phyloP scores from a whole-genome alignment of 2,329 filamentous ascomycete genomes.

The Fonsecaea monophora region DNA sequence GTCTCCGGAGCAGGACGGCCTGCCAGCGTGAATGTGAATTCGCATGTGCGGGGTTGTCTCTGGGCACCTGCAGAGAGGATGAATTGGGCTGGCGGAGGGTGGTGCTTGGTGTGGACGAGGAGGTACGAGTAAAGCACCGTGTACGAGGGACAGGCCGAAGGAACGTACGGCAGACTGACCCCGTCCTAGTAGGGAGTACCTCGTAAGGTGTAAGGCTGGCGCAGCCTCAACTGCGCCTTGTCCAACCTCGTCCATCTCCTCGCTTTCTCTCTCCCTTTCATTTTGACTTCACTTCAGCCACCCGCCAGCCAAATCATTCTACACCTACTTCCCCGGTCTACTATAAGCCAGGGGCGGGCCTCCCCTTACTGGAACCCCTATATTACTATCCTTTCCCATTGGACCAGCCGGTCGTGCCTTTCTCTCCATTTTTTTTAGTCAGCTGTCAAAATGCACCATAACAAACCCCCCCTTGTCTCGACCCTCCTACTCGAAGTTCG shows the following conservation, averaged over 20 bases:
- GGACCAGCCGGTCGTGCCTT: not conserved
- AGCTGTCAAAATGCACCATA: not conserved
- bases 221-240: not conserved
- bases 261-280: not conserved
- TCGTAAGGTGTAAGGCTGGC: not conserved
- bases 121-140: too few relatives aligned
- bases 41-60: not conserved
- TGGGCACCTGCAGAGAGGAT: not conserved
- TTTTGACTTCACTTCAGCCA: not conserved
- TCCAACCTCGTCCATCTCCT: not conserved
- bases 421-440: not conserved
- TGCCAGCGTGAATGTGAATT: not conserved
- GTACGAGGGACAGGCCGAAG: too few relatives aligned
- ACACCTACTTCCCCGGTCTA: not conserved
- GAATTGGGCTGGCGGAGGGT: not conserved
- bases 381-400: not conserved
- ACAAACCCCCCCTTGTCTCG: not conserved
- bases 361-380: not conserved
- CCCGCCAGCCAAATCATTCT: not conserved
- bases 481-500: not conserved
- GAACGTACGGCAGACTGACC: too few relatives aligned
- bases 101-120: too few relatives aligned
- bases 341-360: not conserved
- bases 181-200: too few relatives aligned
- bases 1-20: not conserved